Evolutionary conservation across 169 alveolate species (phyloP), one percentile per base, ranked within the genome.

Genomic region (Eimeria brunetti): DNA sequence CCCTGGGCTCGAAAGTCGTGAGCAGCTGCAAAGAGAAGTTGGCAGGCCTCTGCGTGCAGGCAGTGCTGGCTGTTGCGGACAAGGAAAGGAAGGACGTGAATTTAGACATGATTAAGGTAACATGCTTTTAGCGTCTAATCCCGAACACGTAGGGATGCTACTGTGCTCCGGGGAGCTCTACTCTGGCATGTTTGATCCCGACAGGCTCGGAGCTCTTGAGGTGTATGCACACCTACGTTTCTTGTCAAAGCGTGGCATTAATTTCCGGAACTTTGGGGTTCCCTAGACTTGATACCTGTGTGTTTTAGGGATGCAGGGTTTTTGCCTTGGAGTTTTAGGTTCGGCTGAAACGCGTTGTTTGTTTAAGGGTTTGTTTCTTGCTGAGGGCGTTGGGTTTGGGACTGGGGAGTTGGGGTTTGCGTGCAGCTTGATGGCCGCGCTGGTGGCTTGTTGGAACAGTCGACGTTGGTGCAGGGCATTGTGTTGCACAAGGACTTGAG

Each of bases 61-160:
- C 99, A n/a, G 99, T 99, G 7, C 96, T 99, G 60, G 97, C 99
- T 30, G 99, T 99, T 46, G 99, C 99, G 78, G 99, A 99, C 97
- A 92, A 97, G 96, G 99, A 98, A 88, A 98, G 99, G 96, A 98
- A 97, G 94, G 99, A 99, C 96, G 99, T 99, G 58, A 99, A 99
- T 97, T 99, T 99, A 85, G 99, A 99, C 85, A 97, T 99, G 89
- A 99, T 99, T 95, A 99, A 99, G 98, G 98, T 96, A 36, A 86
- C 73, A 22, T 30, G 8, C 20, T 16, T 38, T 64, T 8, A 84
- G 7, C 46, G 8, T 41, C 8, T 1, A 41, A 41, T 41, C 46
- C 46, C 8, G 46, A 41, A 41, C 8, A 4, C 4, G 46, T 4
- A 41, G 8, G 8, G 46, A 4, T 41, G 46, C 46, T 41, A 41